A percentile compares a stretch with the other conserved stretches of the same genome.
phyloP scores from a whole-genome alignment of 352 stramenopile species.

The Phytophthora macrochlamydospora region DNA sequence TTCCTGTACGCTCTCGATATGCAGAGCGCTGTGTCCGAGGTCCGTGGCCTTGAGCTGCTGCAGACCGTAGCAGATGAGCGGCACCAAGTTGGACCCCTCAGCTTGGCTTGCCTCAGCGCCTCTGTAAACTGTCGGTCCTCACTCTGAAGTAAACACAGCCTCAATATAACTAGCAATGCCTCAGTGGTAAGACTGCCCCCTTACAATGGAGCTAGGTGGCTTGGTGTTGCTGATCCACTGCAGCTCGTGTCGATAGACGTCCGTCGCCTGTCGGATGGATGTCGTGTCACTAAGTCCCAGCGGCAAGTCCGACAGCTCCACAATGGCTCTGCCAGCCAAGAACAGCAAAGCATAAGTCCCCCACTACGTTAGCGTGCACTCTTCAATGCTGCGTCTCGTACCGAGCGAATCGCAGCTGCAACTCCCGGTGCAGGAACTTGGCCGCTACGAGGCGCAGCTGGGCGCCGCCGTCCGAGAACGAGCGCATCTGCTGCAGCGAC shows the following conservation, averaged over 20 bases:
- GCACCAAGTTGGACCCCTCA: conserved; percentile 68
- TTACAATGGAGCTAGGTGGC: conserved; percentile 47
- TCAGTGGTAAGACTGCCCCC: neutral
- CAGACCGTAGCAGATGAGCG: conserved; percentile 76
- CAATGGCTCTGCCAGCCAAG: conserved; percentile 40
- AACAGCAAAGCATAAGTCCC: neutral
- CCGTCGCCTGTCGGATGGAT: conserved; percentile 63
- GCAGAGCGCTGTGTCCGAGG: conserved; percentile 61
- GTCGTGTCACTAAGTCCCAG: conserved; percentile 63
- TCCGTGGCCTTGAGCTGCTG: conserved; percentile 75
- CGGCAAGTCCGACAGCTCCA: conserved; percentile 77
- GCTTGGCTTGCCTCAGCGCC: conserved; percentile 55
- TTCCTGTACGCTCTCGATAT: conserved; percentile 68
- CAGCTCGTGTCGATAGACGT: conserved; percentile 68
- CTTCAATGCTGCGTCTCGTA: conserved; percentile 4
- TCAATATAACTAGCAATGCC: too few relatives aligned
- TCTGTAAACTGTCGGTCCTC: conserved; percentile 76
- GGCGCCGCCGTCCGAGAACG: conserved; percentile 60
- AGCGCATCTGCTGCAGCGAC: conserved; percentile 83
- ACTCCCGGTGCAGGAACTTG: conserved; percentile 79
- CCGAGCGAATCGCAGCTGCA: conserved; percentile 77
- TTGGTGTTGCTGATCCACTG: conserved; percentile 47
- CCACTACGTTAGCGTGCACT: neutral
- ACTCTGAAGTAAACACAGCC: conserved; percentile 21
- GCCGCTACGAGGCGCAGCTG: conserved; percentile 67